Evolutionary conservation across 805 yeast species (phyloP).

Genomic region (Candida anglica): DNA sequence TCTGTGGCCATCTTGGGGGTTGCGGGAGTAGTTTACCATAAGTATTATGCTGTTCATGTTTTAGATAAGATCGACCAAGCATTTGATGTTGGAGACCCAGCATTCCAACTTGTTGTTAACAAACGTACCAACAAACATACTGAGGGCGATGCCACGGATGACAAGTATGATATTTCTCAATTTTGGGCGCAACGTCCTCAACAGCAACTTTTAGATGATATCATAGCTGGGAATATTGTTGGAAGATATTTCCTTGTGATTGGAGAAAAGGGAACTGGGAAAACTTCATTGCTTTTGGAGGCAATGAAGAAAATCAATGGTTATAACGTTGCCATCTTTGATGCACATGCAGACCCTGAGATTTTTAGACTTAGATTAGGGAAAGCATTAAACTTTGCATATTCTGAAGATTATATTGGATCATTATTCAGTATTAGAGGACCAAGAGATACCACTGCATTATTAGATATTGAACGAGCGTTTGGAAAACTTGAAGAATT

Average conservation of each 20-base stretch:
- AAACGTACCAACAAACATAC: slow-evolving; percentile 31
- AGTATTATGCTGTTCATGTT: slow-evolving; percentile 55
- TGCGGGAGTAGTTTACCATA: slow-evolving; percentile 72
- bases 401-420: slow-evolving; percentile 79
- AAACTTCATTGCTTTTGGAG: slow-evolving; percentile 70
- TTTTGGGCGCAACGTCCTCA: slow-evolving; percentile 70
- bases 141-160: slow-evolving; percentile 9
- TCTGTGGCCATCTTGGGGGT: slow-evolving; percentile 64
- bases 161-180: slow-evolving; percentile 20
- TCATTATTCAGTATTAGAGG: slow-evolving; percentile 77
- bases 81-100: slow-evolving; percentile 64
- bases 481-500: slow-evolving; percentile 72
- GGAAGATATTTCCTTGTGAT: slow-evolving; percentile 72
- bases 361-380: slow-evolving; percentile 75
- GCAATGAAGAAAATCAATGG: slow-evolving; percentile 64
- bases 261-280: slow-evolving; percentile 88
- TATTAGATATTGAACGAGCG: slow-evolving; percentile 79
- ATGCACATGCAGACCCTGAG: slow-evolving; percentile 85
- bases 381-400: slow-evolving; percentile 67
- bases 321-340: slow-evolving; percentile 62
- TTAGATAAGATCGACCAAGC: slow-evolving; percentile 61
- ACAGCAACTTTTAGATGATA: slow-evolving; percentile 59
- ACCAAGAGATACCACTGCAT: slow-evolving; percentile 80
- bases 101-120: slow-evolving; percentile 57
- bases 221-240: slow-evolving; percentile 55